Percentiles rank a stretch among this genome's conserved stretches.
These are phyloP conservation scores for Cryptosporidium ryanae DNA, from an alignment of 169 alveolate genomes.

Conservation along the genomic window DNA sequence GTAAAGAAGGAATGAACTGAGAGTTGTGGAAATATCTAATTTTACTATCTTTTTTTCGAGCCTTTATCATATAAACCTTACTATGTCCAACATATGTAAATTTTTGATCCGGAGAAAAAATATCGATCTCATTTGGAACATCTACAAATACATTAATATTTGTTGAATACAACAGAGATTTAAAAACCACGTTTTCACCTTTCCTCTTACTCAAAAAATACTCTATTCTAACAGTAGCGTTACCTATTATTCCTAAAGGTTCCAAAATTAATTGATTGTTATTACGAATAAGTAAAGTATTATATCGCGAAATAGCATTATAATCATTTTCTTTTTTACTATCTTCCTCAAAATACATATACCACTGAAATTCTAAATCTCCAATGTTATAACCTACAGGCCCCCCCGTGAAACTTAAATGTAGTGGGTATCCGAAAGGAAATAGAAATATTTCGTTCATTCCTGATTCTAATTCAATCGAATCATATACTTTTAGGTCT, in stretches of 20 bases:
- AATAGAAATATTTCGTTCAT: constrained; percentile 2
- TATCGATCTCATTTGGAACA: constrained; percentile 22
- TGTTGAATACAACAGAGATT: constrained; percentile 23
- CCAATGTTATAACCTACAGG: neutral
- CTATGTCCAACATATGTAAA: constrained; percentile 31
- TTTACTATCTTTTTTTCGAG: constrained; percentile 1
- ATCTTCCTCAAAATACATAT: constrained; percentile 1
- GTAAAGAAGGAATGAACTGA: constrained; percentile 29
- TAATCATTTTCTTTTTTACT: neutral
- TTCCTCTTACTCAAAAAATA: constrained; percentile 8
- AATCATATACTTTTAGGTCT: constrained; percentile 23
- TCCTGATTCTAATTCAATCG: constrained; percentile 44
- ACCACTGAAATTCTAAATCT: constrained; percentile 22
- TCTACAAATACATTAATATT: constrained; percentile 38
- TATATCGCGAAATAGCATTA: neutral
- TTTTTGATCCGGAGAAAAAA: constrained; percentile 19
- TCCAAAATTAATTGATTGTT: constrained; percentile 16
- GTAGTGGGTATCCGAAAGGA: constrained; percentile 50
- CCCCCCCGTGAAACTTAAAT: constrained; percentile 32
- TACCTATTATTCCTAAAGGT: constrained; percentile 48
- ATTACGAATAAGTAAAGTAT: constrained; percentile 19
- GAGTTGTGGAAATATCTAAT: constrained; percentile 15
- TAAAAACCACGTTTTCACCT: neutral
- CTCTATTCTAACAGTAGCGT: constrained; percentile 19
- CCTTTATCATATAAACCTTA: constrained; percentile 15